A percentile compares a stretch with the other conserved stretches of the same genome.
Evolutionary conservation across 306 rosid genomes (phyloP).

Genomic region (Quillaja saponaria): DNA sequence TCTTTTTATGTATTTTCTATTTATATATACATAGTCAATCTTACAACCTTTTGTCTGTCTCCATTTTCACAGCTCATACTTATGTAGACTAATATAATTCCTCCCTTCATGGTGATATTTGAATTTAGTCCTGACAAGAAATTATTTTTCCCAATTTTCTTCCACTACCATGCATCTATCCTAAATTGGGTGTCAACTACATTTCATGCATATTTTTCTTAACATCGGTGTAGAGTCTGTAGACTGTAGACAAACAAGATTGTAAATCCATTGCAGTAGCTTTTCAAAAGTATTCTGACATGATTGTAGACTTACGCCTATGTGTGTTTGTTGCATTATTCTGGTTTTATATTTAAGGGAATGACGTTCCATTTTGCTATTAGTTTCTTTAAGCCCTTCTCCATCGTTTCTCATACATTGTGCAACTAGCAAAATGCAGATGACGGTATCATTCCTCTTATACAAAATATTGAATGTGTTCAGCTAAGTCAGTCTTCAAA

Average conservation of each 20-base stretch:
- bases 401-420: background rate
- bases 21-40: background rate
- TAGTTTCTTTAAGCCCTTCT: background rate
- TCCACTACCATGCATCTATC: conserved; percentile 13
- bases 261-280: background rate
- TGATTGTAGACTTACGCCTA: background rate
- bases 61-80: background rate
- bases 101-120: conserved; percentile 2
- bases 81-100: background rate
- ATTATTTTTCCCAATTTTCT: conserved; percentile 7
- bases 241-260: background rate
- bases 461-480: conserved; percentile 11
- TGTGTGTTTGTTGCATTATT: background rate
- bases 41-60: background rate
- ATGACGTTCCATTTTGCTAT: too few species aligned
- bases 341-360: conserved; percentile 4
- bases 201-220: conserved; percentile 1
- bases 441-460: background rate
- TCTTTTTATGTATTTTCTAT: background rate
- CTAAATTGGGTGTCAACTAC: background rate
- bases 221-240: too few species aligned
- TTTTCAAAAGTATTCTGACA: background rate
- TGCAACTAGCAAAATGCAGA: background rate
- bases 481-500: background rate
- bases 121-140: conserved; percentile 20